Conservation (phyloP, 345 rosid genomes). For the Aurinia saxatilis region DNA sequence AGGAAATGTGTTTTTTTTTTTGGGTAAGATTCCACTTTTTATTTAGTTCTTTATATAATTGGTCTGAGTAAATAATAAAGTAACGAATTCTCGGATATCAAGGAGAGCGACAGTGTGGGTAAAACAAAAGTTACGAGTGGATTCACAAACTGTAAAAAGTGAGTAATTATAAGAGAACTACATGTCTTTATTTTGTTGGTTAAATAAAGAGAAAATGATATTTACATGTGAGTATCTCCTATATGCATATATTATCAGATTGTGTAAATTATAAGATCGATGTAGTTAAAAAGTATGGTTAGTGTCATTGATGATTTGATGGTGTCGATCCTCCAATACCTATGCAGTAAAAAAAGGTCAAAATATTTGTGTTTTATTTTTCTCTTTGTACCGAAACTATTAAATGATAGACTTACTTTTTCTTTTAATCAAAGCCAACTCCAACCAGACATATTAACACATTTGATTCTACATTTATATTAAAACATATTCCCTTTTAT, state of each 20-base stretch:
- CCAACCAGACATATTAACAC: no score
- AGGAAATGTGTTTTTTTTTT: not conserved
- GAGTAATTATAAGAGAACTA: conserved; percentile 6
- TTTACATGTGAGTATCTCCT: not conserved
- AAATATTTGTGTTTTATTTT: not conserved
- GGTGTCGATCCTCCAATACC: not conserved
- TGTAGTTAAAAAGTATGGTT: not conserved
- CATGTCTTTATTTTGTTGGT: not conserved
- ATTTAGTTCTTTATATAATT: conserved; percentile 15
- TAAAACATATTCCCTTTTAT: no score
- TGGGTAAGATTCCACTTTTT: conserved; percentile 17
- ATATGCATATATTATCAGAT: not conserved
- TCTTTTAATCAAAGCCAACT: no score
- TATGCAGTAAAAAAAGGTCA: not conserved
- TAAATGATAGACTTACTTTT: no score
- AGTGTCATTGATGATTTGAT: not conserved
- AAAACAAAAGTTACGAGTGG: not conserved
- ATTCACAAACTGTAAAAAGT: not conserved
- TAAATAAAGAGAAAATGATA: not conserved
- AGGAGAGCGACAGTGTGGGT: conserved; percentile 18
- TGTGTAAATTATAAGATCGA: not conserved
- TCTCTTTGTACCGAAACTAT: no score
- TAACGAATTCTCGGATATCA: conserved; percentile 28
- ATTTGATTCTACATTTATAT: no score
- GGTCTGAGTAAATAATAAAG: not conserved